Evolutionary conservation across 371 early-diverging fungal species (phyloP).

Genomic region (Mortierella sp.): DNA sequence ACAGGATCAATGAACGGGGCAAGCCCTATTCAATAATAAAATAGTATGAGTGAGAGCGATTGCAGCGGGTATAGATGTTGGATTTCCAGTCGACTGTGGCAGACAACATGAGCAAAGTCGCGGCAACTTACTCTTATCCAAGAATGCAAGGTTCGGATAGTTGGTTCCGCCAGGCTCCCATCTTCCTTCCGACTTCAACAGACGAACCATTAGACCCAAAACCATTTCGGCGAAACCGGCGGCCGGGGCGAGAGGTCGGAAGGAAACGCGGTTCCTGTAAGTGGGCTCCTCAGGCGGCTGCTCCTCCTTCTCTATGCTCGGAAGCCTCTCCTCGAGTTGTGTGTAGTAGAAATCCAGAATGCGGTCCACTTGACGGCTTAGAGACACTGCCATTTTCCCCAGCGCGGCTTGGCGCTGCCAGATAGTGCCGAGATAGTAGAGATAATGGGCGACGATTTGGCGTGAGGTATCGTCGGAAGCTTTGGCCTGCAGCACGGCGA

Average conservation of each 20-base stretch:
- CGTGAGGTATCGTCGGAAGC: constrained; percentile 27
- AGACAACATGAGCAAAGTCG: background rate
- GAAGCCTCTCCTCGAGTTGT: constrained; percentile 13
- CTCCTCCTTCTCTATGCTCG: constrained; percentile 21
- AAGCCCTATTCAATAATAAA: background rate
- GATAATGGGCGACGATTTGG: constrained; percentile 28
- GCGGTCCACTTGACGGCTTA: constrained; percentile 2
- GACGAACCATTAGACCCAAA: constrained; percentile 18
- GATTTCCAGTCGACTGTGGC: background rate
- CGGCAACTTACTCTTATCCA: constrained; percentile 16
- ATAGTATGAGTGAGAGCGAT: too few species aligned
- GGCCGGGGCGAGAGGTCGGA: background rate
- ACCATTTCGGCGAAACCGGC: constrained; percentile 5
- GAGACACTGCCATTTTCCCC: background rate
- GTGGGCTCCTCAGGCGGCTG: background rate
- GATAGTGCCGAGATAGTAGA: constrained; percentile 33
- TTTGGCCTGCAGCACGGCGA: constrained; percentile 37
- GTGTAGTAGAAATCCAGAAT: constrained; percentile 35
- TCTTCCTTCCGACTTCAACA: constrained; percentile 3
- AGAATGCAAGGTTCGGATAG: constrained; percentile 3
- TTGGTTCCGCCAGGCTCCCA: background rate
- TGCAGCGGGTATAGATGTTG: background rate
- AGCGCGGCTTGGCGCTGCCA: constrained; percentile 27
- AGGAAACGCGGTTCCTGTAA: constrained; percentile 4
- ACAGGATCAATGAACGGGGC: background rate